These are phyloP conservation scores for Colletotrichum magnum DNA, from an alignment of 2,329 filamentous ascomycete species.

Conservation along the genomic window DNA sequence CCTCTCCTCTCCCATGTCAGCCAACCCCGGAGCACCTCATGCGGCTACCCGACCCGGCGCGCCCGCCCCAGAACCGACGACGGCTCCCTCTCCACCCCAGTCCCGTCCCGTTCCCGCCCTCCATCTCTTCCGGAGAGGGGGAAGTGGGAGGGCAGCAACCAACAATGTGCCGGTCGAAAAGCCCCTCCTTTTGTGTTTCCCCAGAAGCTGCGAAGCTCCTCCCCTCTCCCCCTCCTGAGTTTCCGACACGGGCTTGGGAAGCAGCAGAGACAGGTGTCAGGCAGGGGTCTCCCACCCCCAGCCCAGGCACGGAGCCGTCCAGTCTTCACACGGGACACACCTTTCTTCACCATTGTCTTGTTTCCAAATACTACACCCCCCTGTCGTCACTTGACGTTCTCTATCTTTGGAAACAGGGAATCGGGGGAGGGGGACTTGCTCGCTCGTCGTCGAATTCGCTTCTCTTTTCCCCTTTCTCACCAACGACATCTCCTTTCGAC, in stretches of 20 bases:
- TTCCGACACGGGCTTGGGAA: slow-evolving; percentile 8
- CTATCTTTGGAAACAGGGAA: not conserved
- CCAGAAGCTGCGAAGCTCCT: not conserved
- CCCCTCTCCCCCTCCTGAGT: not conserved
- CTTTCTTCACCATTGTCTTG: not conserved
- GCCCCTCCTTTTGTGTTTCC: slow-evolving; percentile 15
- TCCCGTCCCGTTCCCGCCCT: slow-evolving; percentile 14
- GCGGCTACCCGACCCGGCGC: slow-evolving; percentile 31
- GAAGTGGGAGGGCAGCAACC: not conserved
- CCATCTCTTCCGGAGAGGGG: not conserved
- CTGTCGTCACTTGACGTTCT: not conserved
- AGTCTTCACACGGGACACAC: not conserved
- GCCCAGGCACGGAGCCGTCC: no score
- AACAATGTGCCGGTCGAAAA: slow-evolving; percentile 9
- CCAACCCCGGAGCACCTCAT: slow-evolving; percentile 9
- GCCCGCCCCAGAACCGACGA: not conserved
- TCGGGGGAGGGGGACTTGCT: no score
- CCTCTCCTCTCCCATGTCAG: not conserved
- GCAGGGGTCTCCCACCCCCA: not conserved
- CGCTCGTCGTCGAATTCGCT: no score
- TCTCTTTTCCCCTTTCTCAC: not conserved
- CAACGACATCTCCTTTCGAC: not conserved
- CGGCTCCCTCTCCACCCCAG: slow-evolving; percentile 4
- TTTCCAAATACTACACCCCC: not conserved
- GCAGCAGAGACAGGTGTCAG: not conserved